Evolutionary conservation across 169 alveolate species (phyloP), one percentile per base, ranked within the genome.

Genomic region (Blepharisma undulans): DNA sequence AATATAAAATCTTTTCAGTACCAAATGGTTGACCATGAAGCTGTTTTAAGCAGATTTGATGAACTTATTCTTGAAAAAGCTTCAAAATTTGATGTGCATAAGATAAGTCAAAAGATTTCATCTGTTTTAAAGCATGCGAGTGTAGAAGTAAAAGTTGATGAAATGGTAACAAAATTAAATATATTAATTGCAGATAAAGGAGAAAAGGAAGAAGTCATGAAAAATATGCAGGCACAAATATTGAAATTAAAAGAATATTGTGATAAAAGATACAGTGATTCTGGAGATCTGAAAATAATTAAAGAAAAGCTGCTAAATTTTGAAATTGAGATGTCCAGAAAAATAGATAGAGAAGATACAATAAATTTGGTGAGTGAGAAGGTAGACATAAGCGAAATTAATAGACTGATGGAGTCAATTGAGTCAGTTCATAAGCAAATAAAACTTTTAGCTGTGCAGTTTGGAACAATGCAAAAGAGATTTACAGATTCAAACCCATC

Each of bases 381-480:
- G 34, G 89, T 33, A 21, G 78, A 30, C 22, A 32, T 22, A 33
- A 30, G 77, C 25, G 89, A 82, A n/a, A 32, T 34, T 60, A 34
- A 82, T 48, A 22, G 60, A n/a, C 30, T 60, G 25, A 36, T 22
- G 27, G 33, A 82, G 76, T 82, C 89, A 21, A 21, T 82, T 19
- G 89, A 82, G 48, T 82, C 77, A 21, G 77, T 82, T 19, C 89
- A 82, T 60, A 82, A 33, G 77, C 89, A 82, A 33, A 60, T 82
- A 25, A 82, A 82, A n/a, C 27, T 82, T 21, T 30, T 82, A 36
- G 89, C 89, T 48, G 89, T 82, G 18, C 89, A 82, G 34, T 27
- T 82, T 60, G 78, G 77, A 21, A 33, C 89, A 10, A 21, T 82
- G 22, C 71, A 82, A 30, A 82, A 34, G 27, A 22, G 22, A 21